Conservation (phyloP, 352 stramenopile species). For the Hyaloperonospora arabidopsidis region DNA sequence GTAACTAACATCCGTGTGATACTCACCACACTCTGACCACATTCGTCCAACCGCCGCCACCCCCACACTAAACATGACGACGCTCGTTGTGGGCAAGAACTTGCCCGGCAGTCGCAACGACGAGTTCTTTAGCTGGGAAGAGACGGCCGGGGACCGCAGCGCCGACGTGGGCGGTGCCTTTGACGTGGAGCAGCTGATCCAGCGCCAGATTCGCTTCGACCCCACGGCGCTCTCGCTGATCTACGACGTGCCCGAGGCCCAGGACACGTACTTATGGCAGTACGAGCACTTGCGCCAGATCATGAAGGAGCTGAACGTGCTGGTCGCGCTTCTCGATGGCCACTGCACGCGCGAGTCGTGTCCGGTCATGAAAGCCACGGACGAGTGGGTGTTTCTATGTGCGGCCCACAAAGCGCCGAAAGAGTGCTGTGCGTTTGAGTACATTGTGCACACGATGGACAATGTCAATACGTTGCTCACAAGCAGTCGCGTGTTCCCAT, state of each 20-base stretch:
- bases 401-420: slow-evolving; percentile 75
- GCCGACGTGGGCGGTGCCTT: slow-evolving; percentile 47
- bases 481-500: slow-evolving; percentile 73
- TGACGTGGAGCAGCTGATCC: slow-evolving; percentile 73
- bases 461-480: slow-evolving; percentile 82
- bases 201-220: slow-evolving; percentile 55
- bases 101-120: slow-evolving; percentile 61
- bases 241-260: slow-evolving; percentile 68
- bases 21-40: too few relatives aligned
- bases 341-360: slow-evolving; percentile 64
- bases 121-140: slow-evolving; percentile 76
- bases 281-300: slow-evolving; percentile 80
- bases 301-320: slow-evolving; percentile 78
- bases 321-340: slow-evolving; percentile 58
- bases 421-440: slow-evolving; percentile 82
- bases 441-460: slow-evolving; percentile 83
- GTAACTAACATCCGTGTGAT: too few relatives aligned
- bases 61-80: slow-evolving; percentile 24
- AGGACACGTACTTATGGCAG: slow-evolving; percentile 81
- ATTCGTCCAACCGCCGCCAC: too few relatives aligned
- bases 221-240: slow-evolving; percentile 50
- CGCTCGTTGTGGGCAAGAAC: slow-evolving; percentile 61
- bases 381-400: slow-evolving; percentile 83
- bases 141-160: slow-evolving; percentile 7
- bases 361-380: slow-evolving; percentile 75